A percentile compares a stretch with the other conserved stretches of the same genome.
phyloP scores from a whole-genome alignment of 129 eudicot species.

The Heracleum sosnowskyi region DNA sequence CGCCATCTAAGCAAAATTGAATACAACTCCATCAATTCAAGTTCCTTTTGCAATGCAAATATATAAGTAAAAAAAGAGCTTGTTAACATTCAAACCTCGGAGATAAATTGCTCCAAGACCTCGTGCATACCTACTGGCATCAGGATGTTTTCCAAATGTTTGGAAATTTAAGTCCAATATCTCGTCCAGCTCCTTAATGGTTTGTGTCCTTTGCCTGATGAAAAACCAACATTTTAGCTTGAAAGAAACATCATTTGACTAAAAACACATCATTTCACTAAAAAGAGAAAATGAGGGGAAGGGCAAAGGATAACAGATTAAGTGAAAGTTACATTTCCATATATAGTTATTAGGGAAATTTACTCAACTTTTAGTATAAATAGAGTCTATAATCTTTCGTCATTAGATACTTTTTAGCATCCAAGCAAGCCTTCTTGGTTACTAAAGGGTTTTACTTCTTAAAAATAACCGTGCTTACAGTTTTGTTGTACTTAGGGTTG shows the following conservation, averaged over 20 bases:
- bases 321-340: background rate
- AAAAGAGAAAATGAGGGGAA: background rate
- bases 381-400: background rate
- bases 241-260: background rate
- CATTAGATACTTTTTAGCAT: background rate
- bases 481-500: conserved; percentile 44
- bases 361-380: background rate
- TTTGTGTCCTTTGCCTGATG: conserved; percentile 44
- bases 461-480: conserved; percentile 30
- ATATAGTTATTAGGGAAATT: background rate
- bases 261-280: no score
- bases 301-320: no score
- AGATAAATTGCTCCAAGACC: conserved; percentile 76
- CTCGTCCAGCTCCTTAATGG: conserved; percentile 71
- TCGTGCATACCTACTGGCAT: conserved; percentile 76
- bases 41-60: background rate
- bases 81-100: conserved; percentile 34
- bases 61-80: background rate
- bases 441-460: no score
- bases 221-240: background rate
- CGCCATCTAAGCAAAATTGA: conserved; percentile 40
- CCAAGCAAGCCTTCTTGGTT: no score
- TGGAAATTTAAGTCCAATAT: conserved; percentile 54
- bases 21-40: conserved; percentile 2
- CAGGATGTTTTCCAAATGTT: conserved; percentile 69